Conservation (phyloP, 176 grass and related monocot species). For the Hsuehochloa calcarea region DNA sequence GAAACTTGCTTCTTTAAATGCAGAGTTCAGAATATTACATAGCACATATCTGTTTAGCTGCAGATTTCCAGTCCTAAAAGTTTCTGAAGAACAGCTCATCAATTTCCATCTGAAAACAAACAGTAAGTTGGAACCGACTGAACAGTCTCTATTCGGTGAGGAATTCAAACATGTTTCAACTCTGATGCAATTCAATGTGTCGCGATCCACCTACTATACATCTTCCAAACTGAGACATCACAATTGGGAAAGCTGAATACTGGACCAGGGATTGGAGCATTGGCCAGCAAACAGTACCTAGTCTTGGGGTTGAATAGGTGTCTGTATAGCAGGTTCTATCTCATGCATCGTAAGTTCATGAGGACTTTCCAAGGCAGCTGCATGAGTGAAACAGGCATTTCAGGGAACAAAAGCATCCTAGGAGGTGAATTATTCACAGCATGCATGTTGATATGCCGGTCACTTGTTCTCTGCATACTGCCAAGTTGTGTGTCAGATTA, state of each 20-base stretch:
- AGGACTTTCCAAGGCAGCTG: background rate
- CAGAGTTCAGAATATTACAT: background rate
- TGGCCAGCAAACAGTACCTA: constrained; percentile 22
- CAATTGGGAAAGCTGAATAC: constrained; percentile 5
- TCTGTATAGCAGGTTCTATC: constrained; percentile 32
- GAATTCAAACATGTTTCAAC: background rate
- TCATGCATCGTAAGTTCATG: constrained; percentile 12
- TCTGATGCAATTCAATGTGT: background rate
- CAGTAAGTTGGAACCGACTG: background rate
- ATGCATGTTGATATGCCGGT: constrained; percentile 47
- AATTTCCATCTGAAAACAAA: background rate
- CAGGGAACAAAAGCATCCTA: constrained; percentile 42
- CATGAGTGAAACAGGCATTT: constrained; percentile 24
- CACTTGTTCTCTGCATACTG: constrained; percentile 25
- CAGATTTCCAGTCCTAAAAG: background rate
- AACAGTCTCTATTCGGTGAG: background rate
- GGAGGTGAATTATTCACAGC: constrained; percentile 31
- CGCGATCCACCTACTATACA: background rate
- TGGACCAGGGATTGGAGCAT: constrained; percentile 6
- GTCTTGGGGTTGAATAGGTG: constrained; percentile 35
- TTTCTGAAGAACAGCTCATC: background rate
- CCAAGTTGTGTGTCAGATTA: constrained; percentile 21
- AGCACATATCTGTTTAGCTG: background rate
- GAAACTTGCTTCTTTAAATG: background rate
- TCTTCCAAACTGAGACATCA: background rate